A percentile compares a stretch with the other conserved stretches of the same genome.
Conservation (phyloP, 108 stramenopile genomes). For the Skeletonema grethae region DNA sequence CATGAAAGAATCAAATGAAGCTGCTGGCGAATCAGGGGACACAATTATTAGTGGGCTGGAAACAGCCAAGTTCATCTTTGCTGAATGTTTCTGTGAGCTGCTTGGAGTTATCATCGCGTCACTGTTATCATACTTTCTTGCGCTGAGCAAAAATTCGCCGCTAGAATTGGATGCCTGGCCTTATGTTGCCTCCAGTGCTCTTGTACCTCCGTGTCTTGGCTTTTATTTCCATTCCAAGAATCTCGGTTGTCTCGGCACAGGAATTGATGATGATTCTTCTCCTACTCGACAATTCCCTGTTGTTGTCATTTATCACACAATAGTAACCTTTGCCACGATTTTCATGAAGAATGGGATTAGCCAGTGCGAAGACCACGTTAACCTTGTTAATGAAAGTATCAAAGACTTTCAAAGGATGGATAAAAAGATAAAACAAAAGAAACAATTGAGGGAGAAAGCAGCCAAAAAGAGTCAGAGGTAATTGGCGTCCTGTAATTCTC, state of each 20-base stretch:
- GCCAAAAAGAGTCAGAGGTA: conserved; percentile 1
- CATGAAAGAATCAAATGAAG: conserved; percentile 45
- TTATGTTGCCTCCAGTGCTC: conserved; percentile 32
- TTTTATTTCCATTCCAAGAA: conserved; percentile 40
- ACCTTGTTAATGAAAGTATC: conserved; percentile 33
- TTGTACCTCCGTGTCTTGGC: conserved; percentile 38
- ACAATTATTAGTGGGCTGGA: conserved; percentile 28
- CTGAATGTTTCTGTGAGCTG: conserved; percentile 31
- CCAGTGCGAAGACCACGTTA: conserved; percentile 46
- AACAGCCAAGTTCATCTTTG: conserved; percentile 12
- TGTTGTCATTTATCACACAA: conserved; percentile 61
- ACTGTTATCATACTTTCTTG: conserved; percentile 31
- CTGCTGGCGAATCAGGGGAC: conserved; percentile 6
- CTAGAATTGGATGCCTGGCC: conserved; percentile 38
- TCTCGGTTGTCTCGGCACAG: conserved; percentile 16
- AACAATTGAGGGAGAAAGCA: conserved; percentile 5
- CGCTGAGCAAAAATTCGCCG: conserved; percentile 2
- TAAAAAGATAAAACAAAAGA: conserved; percentile 24
- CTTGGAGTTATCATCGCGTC: conserved; percentile 23
- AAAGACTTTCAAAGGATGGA: conserved; percentile 36
- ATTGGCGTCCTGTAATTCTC: neutral
- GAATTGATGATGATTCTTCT: neutral
- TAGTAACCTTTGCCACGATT: conserved; percentile 51
- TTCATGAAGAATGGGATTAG: conserved; percentile 58
- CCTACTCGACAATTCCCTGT: conserved; percentile 56